Evolutionary conservation across 1,284 basidiomycete genomes (phyloP).

Genomic region (Grifola frondosa): DNA sequence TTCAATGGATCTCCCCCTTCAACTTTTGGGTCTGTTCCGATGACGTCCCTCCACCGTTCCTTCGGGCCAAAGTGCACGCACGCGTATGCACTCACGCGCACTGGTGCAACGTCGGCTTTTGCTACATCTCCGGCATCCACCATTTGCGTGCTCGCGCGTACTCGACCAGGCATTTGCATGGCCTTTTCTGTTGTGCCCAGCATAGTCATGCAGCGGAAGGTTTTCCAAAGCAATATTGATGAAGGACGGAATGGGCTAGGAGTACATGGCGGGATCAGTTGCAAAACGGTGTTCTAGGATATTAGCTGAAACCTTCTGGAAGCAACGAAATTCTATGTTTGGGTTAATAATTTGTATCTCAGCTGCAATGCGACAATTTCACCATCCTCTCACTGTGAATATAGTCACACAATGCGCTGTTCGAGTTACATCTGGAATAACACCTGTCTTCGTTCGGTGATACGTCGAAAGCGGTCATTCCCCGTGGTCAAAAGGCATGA

Average conservation of each 20-base stretch:
- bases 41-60: constrained; percentile 48
- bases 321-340: no score
- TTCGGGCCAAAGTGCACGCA: constrained; percentile 66
- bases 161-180: constrained; percentile 74
- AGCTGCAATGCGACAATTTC: no score
- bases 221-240: constrained; percentile 50
- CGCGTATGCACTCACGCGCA: constrained; percentile 57
- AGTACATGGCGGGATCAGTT: constrained; percentile 57
- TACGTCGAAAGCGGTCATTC: no score
- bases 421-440: no score
- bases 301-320: no score
- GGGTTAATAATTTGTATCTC: no score
- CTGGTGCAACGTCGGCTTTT: constrained; percentile 56
- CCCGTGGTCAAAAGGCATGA: no score
- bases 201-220: constrained; percentile 61
- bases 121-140: constrained; percentile 53
- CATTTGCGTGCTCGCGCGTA: constrained; percentile 75
- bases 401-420: no score
- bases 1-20: background rate
- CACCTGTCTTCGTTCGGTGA: no score
- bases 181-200: constrained; percentile 67
- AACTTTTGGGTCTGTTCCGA: background rate
- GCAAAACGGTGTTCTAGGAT: constrained; percentile 46
- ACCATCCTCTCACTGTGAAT: no score
- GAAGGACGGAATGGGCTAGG: constrained; percentile 39